Evolutionary conservation across 176 grass and related monocot genomes (phyloP), one percentile per base, ranked within the genome.

Genomic region (Eragrostis nindensis): DNA sequence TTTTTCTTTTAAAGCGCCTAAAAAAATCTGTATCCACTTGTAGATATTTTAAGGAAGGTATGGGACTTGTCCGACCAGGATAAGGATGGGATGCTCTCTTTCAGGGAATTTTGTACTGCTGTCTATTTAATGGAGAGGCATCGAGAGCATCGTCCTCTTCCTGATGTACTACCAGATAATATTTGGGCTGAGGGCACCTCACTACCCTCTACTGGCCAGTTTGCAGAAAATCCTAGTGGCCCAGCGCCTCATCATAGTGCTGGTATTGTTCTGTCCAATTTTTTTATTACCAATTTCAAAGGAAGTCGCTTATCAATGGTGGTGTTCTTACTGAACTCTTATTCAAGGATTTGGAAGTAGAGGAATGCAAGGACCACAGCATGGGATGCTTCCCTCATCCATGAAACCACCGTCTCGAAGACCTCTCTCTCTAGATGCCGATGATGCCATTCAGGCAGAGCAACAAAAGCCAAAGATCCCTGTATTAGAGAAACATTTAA

Each of bases 61-160:
- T 99, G 97, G 97, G 97, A 99, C 64, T 93, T 99, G 81, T 99
- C 93, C 17, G 97, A 99, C 80, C 97, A 99, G 89, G 97, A 99
- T 91, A 99, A 99, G 74, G 97, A 99, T 52, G 84, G 97, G 55
- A 99, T 99, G 97, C 84, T 99, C 55, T 93, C 97, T 68, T 88
- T 99, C 52, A 86, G 74, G 74, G 97, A 99, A 87, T 99, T 99
- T 82, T 99, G 97, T 76, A 88, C 86, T 68, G 93, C 97, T 73
- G 90, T 99, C 45, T 99, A 88, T 73, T 88, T 99, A 80, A 99
- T 99, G 93, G 93, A 99, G 88, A 91, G 97, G 75, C 82, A 91
- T 48, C 88, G 97, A 67, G 97, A 99, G 76, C 87, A 90, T 50
- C 85, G 68, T 24, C 89, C 89, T 75, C 90, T 99, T 86, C 97